Evolutionary conservation across 1,284 basidiomycete genomes (phyloP).

Genomic region (Ustilago trichophora): DNA sequence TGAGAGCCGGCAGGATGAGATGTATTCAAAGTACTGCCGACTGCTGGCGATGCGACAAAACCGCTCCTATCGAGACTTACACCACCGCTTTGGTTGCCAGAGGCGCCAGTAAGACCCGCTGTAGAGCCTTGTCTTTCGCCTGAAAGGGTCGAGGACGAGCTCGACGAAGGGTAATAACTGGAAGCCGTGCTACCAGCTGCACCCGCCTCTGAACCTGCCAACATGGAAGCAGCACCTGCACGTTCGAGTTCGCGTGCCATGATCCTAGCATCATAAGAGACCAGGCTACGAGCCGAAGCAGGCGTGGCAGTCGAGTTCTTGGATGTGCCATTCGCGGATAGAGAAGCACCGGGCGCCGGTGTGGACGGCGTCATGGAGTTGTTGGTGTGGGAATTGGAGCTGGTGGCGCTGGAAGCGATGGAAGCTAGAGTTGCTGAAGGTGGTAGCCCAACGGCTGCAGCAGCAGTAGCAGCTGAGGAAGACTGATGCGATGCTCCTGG

Average conservation of each 20-base stretch:
- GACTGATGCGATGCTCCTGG: no score
- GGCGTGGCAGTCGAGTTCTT: constrained; percentile 14
- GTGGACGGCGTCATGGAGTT: constrained; percentile 18
- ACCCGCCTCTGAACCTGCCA: constrained; percentile 31
- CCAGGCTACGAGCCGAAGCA: constrained; percentile 27
- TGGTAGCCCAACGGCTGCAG: constrained; percentile 24
- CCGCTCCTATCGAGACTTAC: constrained; percentile 1
- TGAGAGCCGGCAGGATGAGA: constrained; percentile 8
- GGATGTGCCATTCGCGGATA: constrained; percentile 4
- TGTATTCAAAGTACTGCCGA: constrained; percentile 6
- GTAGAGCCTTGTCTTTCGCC: constrained; percentile 19
- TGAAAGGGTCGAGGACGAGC: constrained; percentile 8
- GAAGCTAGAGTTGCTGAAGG: constrained; percentile 34
- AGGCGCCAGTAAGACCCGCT: neutral
- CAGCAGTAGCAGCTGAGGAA: neutral
- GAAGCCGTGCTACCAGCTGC: neutral
- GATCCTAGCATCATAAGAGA: constrained; percentile 35
- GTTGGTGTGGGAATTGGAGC: constrained; percentile 38
- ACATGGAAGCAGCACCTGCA: constrained; percentile 40
- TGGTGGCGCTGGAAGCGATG: constrained; percentile 48
- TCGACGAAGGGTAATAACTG: constrained; percentile 11
- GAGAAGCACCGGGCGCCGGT: constrained; percentile 11
- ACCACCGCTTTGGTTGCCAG: neutral
- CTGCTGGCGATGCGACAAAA: constrained; percentile 18
- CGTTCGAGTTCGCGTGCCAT: constrained; percentile 52